These are phyloP conservation scores for Piloderma croceum DNA, from an alignment of 768 basidiomycete species.

Conservation along the genomic window DNA sequence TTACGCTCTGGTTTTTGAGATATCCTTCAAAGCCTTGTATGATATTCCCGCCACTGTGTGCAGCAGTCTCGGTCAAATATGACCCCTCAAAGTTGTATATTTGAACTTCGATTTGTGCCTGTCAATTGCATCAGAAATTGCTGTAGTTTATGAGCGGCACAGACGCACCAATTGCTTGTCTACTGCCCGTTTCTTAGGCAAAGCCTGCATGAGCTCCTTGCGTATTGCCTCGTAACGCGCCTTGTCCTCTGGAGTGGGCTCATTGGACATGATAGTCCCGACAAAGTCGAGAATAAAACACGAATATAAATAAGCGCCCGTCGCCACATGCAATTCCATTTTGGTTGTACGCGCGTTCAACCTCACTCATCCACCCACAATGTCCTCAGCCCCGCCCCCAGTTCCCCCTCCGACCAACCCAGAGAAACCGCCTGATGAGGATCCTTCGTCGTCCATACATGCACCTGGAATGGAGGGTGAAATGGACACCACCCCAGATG, in stretches of 20 bases:
- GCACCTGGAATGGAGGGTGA: constrained; percentile 29
- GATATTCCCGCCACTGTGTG: constrained; percentile 78
- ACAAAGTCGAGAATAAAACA: background rate
- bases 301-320: background rate
- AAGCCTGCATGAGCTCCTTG: constrained; percentile 68
- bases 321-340: no score
- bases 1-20: constrained; percentile 68
- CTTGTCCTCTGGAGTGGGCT: constrained; percentile 60
- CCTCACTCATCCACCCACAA: constrained; percentile 14
- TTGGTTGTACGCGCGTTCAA: background rate
- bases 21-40: constrained; percentile 86
- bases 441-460: constrained; percentile 27
- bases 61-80: constrained; percentile 74
- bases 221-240: constrained; percentile 65
- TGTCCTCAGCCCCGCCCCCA: constrained; percentile 58
- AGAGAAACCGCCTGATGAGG: constrained; percentile 48
- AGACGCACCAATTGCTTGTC: constrained; percentile 71
- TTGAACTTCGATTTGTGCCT: constrained; percentile 75
- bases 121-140: constrained; percentile 2
- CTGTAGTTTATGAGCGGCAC: background rate
- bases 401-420: constrained; percentile 43
- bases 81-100: constrained; percentile 73
- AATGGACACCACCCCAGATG: constrained; percentile 77
- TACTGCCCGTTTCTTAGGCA: constrained; percentile 66
- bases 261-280: constrained; percentile 14